Base-by-base conservation (phyloP, 768 basidiomycete species). In the Russula olivacea region DNA sequence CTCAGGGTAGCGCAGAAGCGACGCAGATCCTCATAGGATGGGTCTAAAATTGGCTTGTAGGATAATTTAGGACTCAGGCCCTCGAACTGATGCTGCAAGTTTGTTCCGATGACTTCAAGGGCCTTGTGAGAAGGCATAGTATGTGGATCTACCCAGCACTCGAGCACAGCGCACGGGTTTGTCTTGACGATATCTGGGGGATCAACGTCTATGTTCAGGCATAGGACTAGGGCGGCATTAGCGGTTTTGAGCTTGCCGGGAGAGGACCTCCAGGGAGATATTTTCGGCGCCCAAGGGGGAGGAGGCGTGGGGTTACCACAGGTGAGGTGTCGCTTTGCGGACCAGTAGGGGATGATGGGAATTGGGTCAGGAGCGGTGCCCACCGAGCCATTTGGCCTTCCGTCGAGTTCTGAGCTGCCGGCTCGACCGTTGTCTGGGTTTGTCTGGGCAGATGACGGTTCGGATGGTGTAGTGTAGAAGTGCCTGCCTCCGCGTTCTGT, bases 141-240 rank as follows among this genome's bases (percentile, higher is more conserved):
- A 67, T 88, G 90, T 4, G 96, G 96, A 75, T 98, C 95, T 38
- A 98, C 89, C 97, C 97, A 99, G 66, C 93, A 94, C 74, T 98
- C 96, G 53, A 97, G 78, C 48, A 89, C 87, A 0, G 97, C 94
- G 68, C 94, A 98, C 0, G 97, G 97, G 66, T 89, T 89, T 7
- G 96, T 98, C 79, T 98, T 99, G 76, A 98, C 88, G 57, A 98
- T 80, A 71, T 99, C 97, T 65, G 97, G 97, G 19, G 97, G 97
- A 71, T 98, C 96, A 51, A 97, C 91, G 59, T 96, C 95, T 72
- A 98, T 93, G 75, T 98, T 98, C 21, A 99, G 80, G 71, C 97
- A 99, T 59, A 98, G 77, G 10, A 96, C 89, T 6, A 96, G 79
- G 1, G 87, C 88, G 2, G 93, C 96, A 40, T 92, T 88, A 19